Base-by-base conservation (phyloP, 129 eudicot species). In the Lactuca sativa region DNA sequence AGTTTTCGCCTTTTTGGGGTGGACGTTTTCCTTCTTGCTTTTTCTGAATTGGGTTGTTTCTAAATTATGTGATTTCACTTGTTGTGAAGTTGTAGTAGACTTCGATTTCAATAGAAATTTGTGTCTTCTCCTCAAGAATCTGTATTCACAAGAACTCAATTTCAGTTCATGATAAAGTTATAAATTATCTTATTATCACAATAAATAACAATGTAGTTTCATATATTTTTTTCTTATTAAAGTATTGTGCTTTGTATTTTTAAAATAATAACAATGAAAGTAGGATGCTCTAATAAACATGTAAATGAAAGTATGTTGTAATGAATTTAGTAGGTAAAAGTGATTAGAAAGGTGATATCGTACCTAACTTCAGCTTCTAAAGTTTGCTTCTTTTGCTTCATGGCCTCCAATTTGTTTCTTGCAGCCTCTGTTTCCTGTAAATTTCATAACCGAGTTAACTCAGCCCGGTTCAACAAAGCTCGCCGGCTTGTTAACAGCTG, bases 331-430 rank as follows among this genome's bases (percentile, higher is more conserved):
- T 74, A 56, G 17, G 53, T 4, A 43, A 55, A 31, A 15, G 9
- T 34, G 21, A 38, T 13, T 37, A 8, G 59, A 25, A 74, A 57
- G 15, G 30, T 66, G 43, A 66, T 16, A 65, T 16, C 80, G 73
- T 87, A 90, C 97, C 95, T 75, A 38, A 90, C 95, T 87, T 90
- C 95, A 59, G 97, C 97, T 59, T 82, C 81, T 18, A 85, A 75
- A 38, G 74, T 82, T 25, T 34, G 71, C 72, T 81, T 87, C 83
- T 80, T 85, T 69, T 85, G 85, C 71, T 87, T 81, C 59, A 77
- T 73, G 32, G 52, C 63, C 52, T 74, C 87, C 78, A 90, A 74
- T 25, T 74, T 74, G 82, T 72, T 71, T 74, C 76, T 87, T 59
- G 80, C 82, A 66, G 66, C 86, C 69, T 74, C 70, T 15, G 85